phyloP scores from a whole-genome alignment of 129 eudicot species.

The Artemisia argyi region DNA sequence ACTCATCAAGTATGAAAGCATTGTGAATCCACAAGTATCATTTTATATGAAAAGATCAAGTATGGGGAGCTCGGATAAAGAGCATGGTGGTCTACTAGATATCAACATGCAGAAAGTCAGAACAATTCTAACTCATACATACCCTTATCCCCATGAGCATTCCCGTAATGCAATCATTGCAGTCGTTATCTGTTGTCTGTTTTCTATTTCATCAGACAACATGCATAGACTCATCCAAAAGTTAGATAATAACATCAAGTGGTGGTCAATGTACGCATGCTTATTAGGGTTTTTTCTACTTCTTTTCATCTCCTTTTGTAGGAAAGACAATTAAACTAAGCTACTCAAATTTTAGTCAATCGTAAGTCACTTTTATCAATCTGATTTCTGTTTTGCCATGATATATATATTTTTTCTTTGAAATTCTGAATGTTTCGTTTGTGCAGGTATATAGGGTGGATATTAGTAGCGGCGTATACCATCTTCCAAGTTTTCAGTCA shows the following conservation, averaged over 20 bases:
- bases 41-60: neutral
- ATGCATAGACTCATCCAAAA: conserved; percentile 88
- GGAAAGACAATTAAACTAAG: no score
- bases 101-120: conserved; percentile 83
- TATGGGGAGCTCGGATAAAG: conserved; percentile 57
- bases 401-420: conserved; percentile 19
- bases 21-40: neutral
- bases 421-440: neutral
- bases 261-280: conserved; percentile 99
- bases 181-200: conserved; percentile 83
- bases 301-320: no score
- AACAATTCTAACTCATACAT: conserved; percentile 77
- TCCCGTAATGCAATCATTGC: conserved; percentile 88
- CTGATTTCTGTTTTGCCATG: no score
- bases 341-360: no score
- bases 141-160: conserved; percentile 96
- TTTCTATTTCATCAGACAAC: conserved; percentile 94
- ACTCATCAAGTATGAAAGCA: conserved; percentile 13
- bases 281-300: conserved; percentile 90
- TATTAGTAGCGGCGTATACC: conserved; percentile 94
- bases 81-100: conserved; percentile 65
- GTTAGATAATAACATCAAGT: conserved; percentile 82
- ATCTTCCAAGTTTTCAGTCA: conserved; percentile 94
- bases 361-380: no score
- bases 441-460: conserved; percentile 91